phyloP scores from a whole-genome alignment of 2,329 filamentous ascomycete genomes.

The Drechmeria coniospora region DNA sequence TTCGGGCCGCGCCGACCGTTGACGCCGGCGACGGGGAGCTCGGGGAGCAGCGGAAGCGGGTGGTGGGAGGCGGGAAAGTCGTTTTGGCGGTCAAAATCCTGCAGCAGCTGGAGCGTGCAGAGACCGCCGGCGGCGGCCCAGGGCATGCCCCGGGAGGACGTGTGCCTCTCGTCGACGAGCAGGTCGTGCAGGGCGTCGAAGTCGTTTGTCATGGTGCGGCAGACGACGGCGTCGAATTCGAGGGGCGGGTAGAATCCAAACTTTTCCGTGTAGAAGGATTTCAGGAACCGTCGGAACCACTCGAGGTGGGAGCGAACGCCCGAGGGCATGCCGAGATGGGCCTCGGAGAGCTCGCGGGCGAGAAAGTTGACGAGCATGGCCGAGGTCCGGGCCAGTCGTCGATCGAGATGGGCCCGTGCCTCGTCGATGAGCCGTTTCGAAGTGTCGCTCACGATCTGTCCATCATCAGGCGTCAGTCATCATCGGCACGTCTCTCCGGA shows the following conservation, averaged over 20 bases:
- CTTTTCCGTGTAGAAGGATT: conserved; percentile 48
- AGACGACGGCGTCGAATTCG: conserved; percentile 28
- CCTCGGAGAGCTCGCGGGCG: conserved; percentile 52
- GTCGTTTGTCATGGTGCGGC: conserved; percentile 48
- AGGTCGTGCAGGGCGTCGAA: conserved; percentile 58
- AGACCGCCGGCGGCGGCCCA: conserved; percentile 48
- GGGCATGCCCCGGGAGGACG: conserved; percentile 24
- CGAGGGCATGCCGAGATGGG: conserved; percentile 46
- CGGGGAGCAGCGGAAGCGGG: conserved; percentile 52
- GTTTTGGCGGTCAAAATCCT: conserved; percentile 48
- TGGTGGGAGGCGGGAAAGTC: conserved; percentile 44
- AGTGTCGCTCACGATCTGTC: conserved; percentile 30
- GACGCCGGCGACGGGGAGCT: conserved; percentile 11
- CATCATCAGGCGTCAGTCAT: conserved; percentile 8
- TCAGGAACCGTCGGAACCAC: conserved; percentile 54
- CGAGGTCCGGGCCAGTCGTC: conserved; percentile 41
- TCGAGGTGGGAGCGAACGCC: conserved; percentile 53
- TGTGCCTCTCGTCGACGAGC: conserved; percentile 47
- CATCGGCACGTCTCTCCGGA: too few relatives aligned
- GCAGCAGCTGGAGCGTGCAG: conserved; percentile 52
- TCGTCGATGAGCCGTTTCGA: conserved; percentile 51
- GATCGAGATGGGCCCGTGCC: conserved; percentile 49
- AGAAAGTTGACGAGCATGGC: conserved; percentile 51
- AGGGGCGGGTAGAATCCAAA: conserved; percentile 59
- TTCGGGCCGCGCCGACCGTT: conserved; percentile 11